Evolutionary conservation across 345 rosid genomes (phyloP).

Genomic region (Jatropha curcas): DNA sequence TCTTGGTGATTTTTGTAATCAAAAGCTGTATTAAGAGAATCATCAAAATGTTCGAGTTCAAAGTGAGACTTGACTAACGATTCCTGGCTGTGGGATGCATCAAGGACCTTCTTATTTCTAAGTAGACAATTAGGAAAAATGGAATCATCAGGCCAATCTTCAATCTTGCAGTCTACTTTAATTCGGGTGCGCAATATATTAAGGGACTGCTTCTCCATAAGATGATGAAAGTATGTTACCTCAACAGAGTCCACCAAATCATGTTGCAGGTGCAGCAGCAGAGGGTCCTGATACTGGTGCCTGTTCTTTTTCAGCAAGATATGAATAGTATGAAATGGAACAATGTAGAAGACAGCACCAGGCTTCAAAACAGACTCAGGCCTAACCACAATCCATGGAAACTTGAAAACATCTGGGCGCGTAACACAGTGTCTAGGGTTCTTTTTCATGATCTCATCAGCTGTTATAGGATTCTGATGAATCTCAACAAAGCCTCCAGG

Average conservation of each 20-base stretch:
- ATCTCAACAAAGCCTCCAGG: conserved; percentile 38
- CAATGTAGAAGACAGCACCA: conserved; percentile 40
- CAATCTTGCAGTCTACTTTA: conserved; percentile 23
- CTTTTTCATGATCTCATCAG: conserved; percentile 43
- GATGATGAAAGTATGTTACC: background rate
- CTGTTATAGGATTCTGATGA: conserved; percentile 31
- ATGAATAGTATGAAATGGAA: conserved; percentile 38
- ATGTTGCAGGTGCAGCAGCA: background rate
- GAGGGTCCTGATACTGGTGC: background rate
- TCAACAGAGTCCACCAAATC: background rate
- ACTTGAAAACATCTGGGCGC: conserved; percentile 44
- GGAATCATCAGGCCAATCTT: background rate
- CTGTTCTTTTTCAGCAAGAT: conserved; percentile 21
- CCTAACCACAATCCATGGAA: conserved; percentile 46
- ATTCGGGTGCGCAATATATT: background rate
- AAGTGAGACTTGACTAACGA: conserved; percentile 2
- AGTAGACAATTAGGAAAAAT: conserved; percentile 12
- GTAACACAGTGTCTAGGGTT: conserved; percentile 51
- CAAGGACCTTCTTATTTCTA: background rate
- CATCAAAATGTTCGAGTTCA: background rate
- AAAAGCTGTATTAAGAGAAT: background rate
- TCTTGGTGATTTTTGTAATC: background rate
- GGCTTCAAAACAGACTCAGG: conserved; percentile 41
- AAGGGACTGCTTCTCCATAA: background rate
- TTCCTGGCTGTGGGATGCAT: background rate